Base-by-base conservation (phyloP, 257 asterid species). In the Buddleja alternifolia region DNA sequence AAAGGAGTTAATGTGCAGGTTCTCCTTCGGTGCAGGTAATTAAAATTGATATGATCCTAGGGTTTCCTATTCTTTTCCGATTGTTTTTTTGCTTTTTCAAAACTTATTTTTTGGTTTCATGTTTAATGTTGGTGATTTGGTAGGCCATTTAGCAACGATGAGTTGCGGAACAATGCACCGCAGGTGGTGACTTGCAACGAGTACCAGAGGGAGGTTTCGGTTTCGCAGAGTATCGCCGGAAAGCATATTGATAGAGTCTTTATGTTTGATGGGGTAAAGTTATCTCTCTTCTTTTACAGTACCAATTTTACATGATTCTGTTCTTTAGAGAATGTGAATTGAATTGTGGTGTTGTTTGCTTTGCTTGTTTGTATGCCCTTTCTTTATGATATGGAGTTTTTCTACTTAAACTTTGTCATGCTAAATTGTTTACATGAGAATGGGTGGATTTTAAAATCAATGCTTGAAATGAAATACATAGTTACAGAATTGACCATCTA, bases 1-100 rank as follows among this genome's bases (percentile, higher is more conserved):
- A 86, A 93, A 52, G 95, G 98, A 0, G 98, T 93, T 6, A 93
- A 93, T 72, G 96, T 93, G 24, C 98, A 93, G 82, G 98, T 93
- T 63, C 90, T 93, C 36, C 97, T 93, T 66, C 98, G 98, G 21
- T 93, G 98, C 85, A 83, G 98, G 98, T 93, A 78, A 19, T 37
- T 23, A 9, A 36, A 15, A 11, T 48, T 10, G 24, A 14, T 50
- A 7, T 64, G 44, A 16, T 51, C 32, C n/a, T 60, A 23, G 77
- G 77, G 57, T 66, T 29, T 34, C 54, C n/a, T 2, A 10, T 48
- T 53, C 44, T 21, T 15, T 48, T 14, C 41, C 63, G 15, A n/a
- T 47, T 21, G 5, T 4, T 15, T 19, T 32, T 7, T 20, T 21
- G 6, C 25, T 44, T 20, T 12, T 32, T 54, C 12, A 6, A 47